These are phyloP conservation scores for Chaetomidium leptoderma DNA, from an alignment of 495 filamentous ascomycete genomes.

Conservation along the genomic window DNA sequence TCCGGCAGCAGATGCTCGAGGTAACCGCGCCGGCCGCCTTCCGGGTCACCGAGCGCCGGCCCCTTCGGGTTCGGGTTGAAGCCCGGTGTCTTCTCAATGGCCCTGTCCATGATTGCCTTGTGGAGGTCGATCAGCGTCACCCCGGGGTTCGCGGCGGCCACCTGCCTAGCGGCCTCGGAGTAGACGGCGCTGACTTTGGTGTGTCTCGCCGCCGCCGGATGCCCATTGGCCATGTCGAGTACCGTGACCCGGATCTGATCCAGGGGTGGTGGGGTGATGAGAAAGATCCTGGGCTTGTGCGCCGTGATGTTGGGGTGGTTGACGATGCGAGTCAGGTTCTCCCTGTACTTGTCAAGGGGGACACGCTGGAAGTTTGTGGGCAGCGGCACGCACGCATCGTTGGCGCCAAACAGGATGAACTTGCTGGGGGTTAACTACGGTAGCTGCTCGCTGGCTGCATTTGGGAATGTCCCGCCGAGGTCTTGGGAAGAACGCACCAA, in stretches of 20 bases:
- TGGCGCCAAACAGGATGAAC: conserved; percentile 82
- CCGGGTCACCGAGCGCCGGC: conserved; percentile 39
- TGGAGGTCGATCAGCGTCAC: conserved; percentile 72
- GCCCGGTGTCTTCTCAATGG: conserved; percentile 40
- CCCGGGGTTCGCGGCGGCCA: conserved; percentile 55
- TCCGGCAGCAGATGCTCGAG: conserved; percentile 49
- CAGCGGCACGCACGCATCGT: conserved; percentile 67
- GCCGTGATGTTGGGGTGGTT: conserved; percentile 61
- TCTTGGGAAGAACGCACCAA: conserved; percentile 57
- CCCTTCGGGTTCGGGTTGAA: conserved; percentile 38
- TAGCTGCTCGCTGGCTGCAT: too few species aligned
- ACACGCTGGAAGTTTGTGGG: conserved; percentile 62
- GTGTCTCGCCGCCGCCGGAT: conserved; percentile 52
- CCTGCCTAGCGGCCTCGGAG: conserved; percentile 61
- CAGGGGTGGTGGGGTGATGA: conserved; percentile 75
- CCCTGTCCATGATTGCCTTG: conserved; percentile 61
- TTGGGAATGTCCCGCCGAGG: too few species aligned
- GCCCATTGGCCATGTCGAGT: conserved; percentile 50
- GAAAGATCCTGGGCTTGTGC: conserved; percentile 67
- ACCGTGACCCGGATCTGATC: conserved; percentile 65
- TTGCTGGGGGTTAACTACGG: conserved; percentile 35
- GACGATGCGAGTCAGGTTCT: conserved; percentile 65
- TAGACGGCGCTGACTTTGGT: conserved; percentile 63
- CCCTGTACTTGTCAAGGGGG: conserved; percentile 64
- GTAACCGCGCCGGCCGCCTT: conserved; percentile 39